Conservation (phyloP, 164 flowering plant species). For the Liriodendron chinense region DNA sequence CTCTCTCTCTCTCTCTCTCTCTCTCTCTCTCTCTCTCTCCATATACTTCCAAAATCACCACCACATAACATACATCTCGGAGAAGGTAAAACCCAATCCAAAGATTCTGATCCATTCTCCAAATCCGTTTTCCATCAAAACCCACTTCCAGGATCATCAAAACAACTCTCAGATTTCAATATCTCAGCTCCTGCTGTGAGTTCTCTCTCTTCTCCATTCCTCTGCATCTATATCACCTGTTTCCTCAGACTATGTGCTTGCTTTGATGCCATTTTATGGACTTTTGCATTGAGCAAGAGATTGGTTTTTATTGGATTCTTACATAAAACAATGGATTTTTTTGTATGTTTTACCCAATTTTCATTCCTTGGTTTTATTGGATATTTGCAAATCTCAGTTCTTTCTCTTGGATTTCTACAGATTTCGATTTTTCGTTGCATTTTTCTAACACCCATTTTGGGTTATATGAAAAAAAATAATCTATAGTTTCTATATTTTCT, state of each 20-base stretch:
- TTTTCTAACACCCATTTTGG: background rate
- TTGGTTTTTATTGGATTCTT: background rate
- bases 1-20: background rate
- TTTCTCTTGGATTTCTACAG: background rate
- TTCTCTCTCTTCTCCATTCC: background rate
- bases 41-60: background rate
- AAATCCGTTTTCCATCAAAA: background rate
- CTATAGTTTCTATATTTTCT: too few species aligned
- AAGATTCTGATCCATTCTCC: background rate
- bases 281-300: background rate
- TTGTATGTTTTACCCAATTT: background rate
- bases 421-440: background rate
- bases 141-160: background rate
- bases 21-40: background rate
- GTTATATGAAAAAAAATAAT: background rate
- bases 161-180: background rate
- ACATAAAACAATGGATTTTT: background rate
- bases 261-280: background rate
- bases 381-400: background rate
- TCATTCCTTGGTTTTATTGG: background rate
- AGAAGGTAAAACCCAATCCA: background rate
- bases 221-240: too few species aligned
- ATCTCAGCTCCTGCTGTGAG: background rate
- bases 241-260: background rate
- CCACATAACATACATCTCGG: background rate